These are phyloP conservation scores for Phyllosticta citriasiana DNA, from an alignment of 2,329 filamentous ascomycete species.

Conservation along the genomic window DNA sequence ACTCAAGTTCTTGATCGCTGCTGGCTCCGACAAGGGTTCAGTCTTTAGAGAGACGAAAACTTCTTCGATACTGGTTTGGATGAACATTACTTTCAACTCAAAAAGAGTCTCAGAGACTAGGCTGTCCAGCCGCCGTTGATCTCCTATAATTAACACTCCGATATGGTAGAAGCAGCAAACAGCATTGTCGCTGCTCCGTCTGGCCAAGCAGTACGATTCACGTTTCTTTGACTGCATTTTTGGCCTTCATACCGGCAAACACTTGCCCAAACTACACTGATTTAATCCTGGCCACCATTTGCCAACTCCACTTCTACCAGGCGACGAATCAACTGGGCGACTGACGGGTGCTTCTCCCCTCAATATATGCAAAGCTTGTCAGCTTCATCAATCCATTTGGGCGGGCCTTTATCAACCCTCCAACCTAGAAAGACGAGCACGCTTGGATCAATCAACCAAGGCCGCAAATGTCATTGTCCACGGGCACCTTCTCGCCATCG, in stretches of 20 bases:
- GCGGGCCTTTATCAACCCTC: background rate
- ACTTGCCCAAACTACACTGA: background rate
- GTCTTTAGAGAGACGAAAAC: no score
- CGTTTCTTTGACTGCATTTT: background rate
- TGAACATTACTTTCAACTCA: no score
- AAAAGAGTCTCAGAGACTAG: no score
- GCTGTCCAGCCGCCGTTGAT: no score
- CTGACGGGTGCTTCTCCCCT: background rate
- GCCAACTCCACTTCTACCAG: background rate
- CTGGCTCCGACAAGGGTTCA: background rate
- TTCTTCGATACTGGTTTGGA: no score
- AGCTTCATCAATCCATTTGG: no score
- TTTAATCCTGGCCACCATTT: background rate
- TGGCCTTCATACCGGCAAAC: background rate
- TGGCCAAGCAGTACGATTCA: background rate
- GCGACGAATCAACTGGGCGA: background rate
- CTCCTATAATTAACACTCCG: no score
- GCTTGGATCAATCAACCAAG: no score
- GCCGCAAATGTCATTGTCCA: background rate
- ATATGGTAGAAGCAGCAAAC: background rate
- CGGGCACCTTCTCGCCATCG: background rate
- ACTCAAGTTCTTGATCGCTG: background rate
- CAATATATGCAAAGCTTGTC: background rate
- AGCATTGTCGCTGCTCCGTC: background rate
- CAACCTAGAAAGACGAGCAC: background rate